Conservation (phyloP, 805 yeast species). For the Suhomyces xylopsoci region DNA sequence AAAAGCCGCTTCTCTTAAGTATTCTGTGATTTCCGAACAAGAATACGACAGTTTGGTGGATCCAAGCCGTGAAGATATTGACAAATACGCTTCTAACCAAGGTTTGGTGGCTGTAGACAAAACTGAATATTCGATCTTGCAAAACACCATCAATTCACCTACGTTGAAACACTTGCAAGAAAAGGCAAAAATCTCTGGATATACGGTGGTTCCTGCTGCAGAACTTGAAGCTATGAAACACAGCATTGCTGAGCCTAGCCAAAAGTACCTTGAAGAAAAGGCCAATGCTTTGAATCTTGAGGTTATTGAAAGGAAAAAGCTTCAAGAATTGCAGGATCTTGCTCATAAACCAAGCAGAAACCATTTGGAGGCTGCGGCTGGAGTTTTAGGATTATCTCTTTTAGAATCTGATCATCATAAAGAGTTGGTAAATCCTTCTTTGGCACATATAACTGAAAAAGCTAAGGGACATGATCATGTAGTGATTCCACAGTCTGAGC, state of each 20-base stretch:
- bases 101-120: slow-evolving; percentile 14
- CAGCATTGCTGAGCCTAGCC: slow-evolving; percentile 6
- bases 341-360: slow-evolving; percentile 12
- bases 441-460: slow-evolving; percentile 11
- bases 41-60: slow-evolving; percentile 11
- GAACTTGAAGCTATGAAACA: slow-evolving; percentile 5
- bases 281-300: slow-evolving; percentile 3
- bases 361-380: slow-evolving; percentile 9
- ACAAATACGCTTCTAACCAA: slow-evolving; percentile 6
- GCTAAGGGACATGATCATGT: slow-evolving; percentile 7
- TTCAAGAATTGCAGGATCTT: slow-evolving; percentile 3
- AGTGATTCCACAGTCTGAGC: neutral
- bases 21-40: slow-evolving; percentile 8
- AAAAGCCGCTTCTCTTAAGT: slow-evolving; percentile 12
- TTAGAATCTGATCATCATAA: slow-evolving; percentile 1
- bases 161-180: slow-evolving; percentile 9
- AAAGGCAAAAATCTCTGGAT: slow-evolving; percentile 5
- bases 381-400: slow-evolving; percentile 6
- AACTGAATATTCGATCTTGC: slow-evolving; percentile 8
- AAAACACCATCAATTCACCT: slow-evolving; percentile 5
- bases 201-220: neutral
- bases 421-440: slow-evolving; percentile 12
- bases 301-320: slow-evolving; percentile 6
- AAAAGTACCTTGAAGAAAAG: neutral
- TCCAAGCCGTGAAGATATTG: slow-evolving; percentile 7